These are phyloP conservation scores for Panaeolus cyanescens DNA, from an alignment of 768 basidiomycete species.

Conservation along the genomic window DNA sequence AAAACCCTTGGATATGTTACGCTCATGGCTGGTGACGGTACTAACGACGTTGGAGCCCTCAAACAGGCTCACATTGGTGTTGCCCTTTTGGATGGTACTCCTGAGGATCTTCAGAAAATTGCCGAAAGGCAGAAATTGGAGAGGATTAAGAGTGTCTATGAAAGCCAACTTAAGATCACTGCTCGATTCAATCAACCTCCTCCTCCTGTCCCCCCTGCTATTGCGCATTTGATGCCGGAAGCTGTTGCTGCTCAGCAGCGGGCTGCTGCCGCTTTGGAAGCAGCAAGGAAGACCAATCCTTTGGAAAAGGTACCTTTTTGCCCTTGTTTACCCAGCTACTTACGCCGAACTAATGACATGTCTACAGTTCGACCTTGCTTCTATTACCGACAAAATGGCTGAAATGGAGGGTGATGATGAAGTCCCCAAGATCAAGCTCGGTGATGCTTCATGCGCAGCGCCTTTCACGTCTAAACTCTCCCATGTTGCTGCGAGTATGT, in stretches of 20 bases:
- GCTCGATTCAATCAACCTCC: constrained; percentile 91
- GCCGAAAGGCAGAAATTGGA: constrained; percentile 90
- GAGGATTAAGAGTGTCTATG: constrained; percentile 95
- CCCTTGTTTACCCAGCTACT: not conserved
- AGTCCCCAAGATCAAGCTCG: constrained; percentile 96
- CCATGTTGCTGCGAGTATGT: constrained; percentile 95
- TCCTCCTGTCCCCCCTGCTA: constrained; percentile 86
- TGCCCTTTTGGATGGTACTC: constrained; percentile 87
- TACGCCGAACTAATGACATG: constrained; percentile 6
- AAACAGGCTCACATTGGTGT: constrained; percentile 99
- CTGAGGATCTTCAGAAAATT: constrained; percentile 90
- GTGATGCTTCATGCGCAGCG: constrained; percentile 98
- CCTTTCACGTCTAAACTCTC: constrained; percentile 98
- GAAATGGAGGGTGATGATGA: constrained; percentile 96
- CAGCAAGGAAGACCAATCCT: constrained; percentile 79
- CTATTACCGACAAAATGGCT: constrained; percentile 50
- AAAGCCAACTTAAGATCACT: constrained; percentile 90
- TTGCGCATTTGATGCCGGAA: constrained; percentile 88
- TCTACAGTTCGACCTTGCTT: constrained; percentile 32
- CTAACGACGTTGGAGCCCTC: constrained; percentile 97
- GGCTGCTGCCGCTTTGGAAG: constrained; percentile 64
- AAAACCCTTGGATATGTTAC: constrained; percentile 90
- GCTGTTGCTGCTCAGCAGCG: constrained; percentile 88
- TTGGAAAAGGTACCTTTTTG: constrained; percentile 76
- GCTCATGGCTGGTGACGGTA: constrained; percentile 98